Percentiles rank a stretch among this genome's conserved stretches.
Conservation (phyloP, 108 stramenopile genomes). For the Skeletonema menzelii region DNA sequence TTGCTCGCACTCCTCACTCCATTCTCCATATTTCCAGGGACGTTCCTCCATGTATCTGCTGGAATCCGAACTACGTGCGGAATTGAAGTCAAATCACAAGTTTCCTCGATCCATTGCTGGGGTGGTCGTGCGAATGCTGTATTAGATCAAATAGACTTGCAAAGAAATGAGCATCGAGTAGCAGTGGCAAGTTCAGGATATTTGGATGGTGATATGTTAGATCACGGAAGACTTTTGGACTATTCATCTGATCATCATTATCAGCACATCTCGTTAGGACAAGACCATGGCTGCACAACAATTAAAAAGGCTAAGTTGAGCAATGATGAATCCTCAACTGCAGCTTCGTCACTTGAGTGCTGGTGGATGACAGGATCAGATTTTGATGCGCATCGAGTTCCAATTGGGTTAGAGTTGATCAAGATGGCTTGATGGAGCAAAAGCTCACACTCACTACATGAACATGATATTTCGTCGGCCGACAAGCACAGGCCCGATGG, state of each 20-base stretch:
- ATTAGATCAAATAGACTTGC: constrained; percentile 16
- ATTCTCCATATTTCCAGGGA: not conserved
- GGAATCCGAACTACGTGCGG: constrained; percentile 30
- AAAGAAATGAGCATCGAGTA: not conserved
- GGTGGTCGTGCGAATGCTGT: constrained; percentile 33
- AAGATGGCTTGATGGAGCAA: not conserved
- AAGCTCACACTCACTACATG: no score
- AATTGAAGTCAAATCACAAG: constrained; percentile 16
- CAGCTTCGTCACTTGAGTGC: constrained; percentile 22
- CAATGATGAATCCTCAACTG: not conserved
- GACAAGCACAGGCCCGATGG: no score
- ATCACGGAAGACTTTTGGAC: not conserved
- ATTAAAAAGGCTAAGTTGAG: not conserved
- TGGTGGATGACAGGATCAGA: constrained; percentile 43
- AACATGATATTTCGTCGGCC: no score
- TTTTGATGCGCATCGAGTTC: constrained; percentile 35
- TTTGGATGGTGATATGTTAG: not conserved
- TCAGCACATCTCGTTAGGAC: constrained; percentile 29
- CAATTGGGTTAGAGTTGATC: constrained; percentile 14
- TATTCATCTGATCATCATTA: not conserved
- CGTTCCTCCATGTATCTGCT: constrained; percentile 35
- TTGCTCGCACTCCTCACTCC: no score
- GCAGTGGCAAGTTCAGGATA: not conserved
- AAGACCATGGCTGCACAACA: constrained; percentile 38
- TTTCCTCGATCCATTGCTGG: constrained; percentile 29